Conservation (phyloP, 345 rosid species). For the Murraya koenigii region DNA sequence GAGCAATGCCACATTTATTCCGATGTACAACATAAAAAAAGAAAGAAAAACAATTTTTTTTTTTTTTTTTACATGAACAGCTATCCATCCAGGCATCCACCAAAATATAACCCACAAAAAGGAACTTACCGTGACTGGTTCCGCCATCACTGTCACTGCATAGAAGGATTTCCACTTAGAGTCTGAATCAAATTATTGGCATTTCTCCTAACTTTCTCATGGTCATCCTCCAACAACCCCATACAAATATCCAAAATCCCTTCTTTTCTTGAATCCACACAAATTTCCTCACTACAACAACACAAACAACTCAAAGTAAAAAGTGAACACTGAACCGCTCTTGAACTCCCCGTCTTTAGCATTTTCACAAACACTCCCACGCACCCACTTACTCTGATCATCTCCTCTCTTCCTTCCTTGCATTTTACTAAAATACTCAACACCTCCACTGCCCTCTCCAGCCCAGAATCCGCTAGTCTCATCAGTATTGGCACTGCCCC, state of each 20-base stretch:
- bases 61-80: conserved; percentile 48
- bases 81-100: conserved; percentile 34
- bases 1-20: conserved; percentile 30
- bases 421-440: conserved; percentile 81
- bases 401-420: conserved; percentile 83
- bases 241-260: conserved; percentile 67
- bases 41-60: conserved; percentile 16
- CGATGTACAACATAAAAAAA: conserved; percentile 41
- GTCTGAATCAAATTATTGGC: conserved; percentile 63
- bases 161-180: conserved; percentile 37
- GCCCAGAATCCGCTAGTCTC: conserved; percentile 53
- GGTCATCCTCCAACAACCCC: conserved; percentile 65
- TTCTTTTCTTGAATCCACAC: conserved; percentile 44
- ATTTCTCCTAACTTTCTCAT: conserved; percentile 78
- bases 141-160: conserved; percentile 32
- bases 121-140: conserved; percentile 42
- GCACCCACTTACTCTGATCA: conserved; percentile 52
- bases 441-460: conserved; percentile 87
- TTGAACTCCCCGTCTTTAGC: conserved; percentile 56
- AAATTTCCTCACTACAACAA: conserved; percentile 42
- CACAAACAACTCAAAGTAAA: conserved; percentile 69
- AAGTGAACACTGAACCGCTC: conserved; percentile 70
- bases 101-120: conserved; percentile 24
- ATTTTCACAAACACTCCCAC: conserved; percentile 58
- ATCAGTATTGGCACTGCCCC: conserved; percentile 75